phyloP scores from a whole-genome alignment of 768 basidiomycete species.

The Tulasnella sp. region DNA sequence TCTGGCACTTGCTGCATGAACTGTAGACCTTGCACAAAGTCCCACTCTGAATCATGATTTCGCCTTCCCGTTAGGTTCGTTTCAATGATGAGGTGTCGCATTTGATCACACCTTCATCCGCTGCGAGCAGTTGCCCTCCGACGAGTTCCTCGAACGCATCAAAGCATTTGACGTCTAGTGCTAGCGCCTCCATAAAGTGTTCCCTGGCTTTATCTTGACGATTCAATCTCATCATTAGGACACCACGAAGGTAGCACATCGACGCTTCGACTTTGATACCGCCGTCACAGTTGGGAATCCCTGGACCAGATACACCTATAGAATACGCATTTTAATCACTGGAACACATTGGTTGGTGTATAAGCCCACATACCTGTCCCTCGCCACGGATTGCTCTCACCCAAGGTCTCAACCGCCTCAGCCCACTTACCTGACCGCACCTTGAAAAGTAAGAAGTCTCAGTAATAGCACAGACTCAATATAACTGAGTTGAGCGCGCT shows the following conservation, averaged over 20 bases:
- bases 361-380: conserved; percentile 41
- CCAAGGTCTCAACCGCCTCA: conserved; percentile 86
- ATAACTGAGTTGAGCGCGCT: conserved; percentile 19
- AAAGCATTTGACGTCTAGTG: conserved; percentile 93
- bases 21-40: conserved; percentile 76
- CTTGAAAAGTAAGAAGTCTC: conserved; percentile 20
- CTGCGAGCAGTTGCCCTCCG: conserved; percentile 90
- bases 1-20: conserved; percentile 76
- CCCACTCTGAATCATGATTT: conserved; percentile 98
- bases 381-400: conserved; percentile 83
- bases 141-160: conserved; percentile 88
- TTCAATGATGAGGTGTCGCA: not conserved
- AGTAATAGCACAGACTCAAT: conserved; percentile 17
- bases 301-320: conserved; percentile 53
- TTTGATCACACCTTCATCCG: conserved; percentile 64
- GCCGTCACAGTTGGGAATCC: conserved; percentile 75
- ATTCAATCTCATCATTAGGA: conserved; percentile 89
- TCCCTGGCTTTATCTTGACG: conserved; percentile 85
- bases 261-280: conserved; percentile 98
- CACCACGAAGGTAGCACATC: conserved; percentile 88
- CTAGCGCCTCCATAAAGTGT: conserved; percentile 91
- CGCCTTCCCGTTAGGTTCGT: not conserved
- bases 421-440: conserved; percentile 85
- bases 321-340: too few species aligned
- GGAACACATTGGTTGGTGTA: too few species aligned